Percentiles rank a stretch among this genome's conserved stretches.
Evolutionary conservation across 2,329 filamentous ascomycete species (phyloP).

Genomic region (Sclerotinia minor): DNA sequence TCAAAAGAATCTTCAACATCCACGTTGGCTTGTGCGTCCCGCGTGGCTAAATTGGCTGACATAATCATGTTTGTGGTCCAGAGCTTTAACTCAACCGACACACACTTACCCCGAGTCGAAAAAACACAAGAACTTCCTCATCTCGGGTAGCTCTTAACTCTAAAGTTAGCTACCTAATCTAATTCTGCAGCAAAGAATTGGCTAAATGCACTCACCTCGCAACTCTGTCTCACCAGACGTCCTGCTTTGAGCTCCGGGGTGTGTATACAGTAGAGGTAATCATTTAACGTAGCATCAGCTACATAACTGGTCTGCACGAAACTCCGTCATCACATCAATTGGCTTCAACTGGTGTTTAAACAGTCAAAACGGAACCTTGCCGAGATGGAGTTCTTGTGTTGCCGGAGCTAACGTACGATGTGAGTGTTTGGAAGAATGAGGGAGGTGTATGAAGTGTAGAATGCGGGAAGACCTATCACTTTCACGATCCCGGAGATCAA

Average conservation of each 20-base stretch:
- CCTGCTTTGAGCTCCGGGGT: not conserved
- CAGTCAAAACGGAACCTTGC: not conserved
- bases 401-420: not conserved
- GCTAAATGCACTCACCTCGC: slow-evolving; percentile 5
- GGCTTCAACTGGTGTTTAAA: not conserved
- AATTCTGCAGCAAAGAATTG: not conserved
- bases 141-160: not conserved
- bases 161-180: not conserved
- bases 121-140: not conserved
- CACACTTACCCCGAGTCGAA: slow-evolving; percentile 15
- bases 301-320: not conserved
- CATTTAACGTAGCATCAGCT: not conserved
- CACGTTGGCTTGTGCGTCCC: not conserved
- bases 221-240: not conserved
- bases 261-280: not conserved
- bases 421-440: slow-evolving; percentile 11
- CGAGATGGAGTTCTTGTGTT: not conserved
- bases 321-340: slow-evolving; percentile 10
- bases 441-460: not conserved
- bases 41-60: not conserved
- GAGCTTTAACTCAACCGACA: slow-evolving; percentile 6
- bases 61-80: slow-evolving; percentile 2
- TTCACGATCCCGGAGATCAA: slow-evolving; percentile 8
- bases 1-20: not conserved
- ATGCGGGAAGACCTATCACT: not conserved